phyloP scores from a whole-genome alignment of 1,284 basidiomycete genomes.

The Cutaneotrichosporon mucoides region DNA sequence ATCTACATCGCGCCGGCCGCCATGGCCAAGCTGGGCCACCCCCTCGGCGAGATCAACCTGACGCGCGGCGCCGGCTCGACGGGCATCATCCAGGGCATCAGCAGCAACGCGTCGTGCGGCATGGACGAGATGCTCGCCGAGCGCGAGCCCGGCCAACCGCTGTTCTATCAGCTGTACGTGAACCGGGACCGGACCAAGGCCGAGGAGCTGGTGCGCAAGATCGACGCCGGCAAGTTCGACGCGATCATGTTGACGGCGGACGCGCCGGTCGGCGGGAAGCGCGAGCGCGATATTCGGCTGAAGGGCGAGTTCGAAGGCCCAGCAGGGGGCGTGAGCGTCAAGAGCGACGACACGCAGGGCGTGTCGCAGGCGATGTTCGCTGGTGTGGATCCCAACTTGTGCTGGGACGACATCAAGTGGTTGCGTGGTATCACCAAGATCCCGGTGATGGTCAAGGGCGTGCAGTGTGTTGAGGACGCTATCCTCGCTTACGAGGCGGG shows the following conservation, averaged over 20 bases:
- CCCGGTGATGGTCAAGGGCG: constrained; percentile 79
- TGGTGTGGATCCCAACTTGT: constrained; percentile 41
- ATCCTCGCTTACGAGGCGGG: constrained; percentile 50
- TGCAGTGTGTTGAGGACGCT: constrained; percentile 53
- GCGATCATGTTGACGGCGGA: constrained; percentile 91
- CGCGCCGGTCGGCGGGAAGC: constrained; percentile 76
- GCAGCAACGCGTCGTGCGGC: constrained; percentile 50
- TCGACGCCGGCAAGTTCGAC: constrained; percentile 59
- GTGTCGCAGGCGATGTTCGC: constrained; percentile 44
- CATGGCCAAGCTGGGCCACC: constrained; percentile 85
- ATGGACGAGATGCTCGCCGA: constrained; percentile 55
- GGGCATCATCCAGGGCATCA: constrained; percentile 72
- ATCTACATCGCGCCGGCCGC: constrained; percentile 83
- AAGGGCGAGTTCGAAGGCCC: constrained; percentile 47
- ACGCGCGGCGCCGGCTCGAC: constrained; percentile 67
- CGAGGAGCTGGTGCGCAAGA: constrained; percentile 59
- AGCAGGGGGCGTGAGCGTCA: constrained; percentile 35
- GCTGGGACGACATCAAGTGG: constrained; percentile 43
- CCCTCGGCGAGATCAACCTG: constrained; percentile 82
- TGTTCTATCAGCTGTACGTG: constrained; percentile 54
- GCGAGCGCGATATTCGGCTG: constrained; percentile 65
- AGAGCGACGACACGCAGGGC: constrained; percentile 36
- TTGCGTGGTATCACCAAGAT: constrained; percentile 67
- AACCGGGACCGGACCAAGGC: constrained; percentile 54
- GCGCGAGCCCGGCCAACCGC: constrained; percentile 46